phyloP scores from a whole-genome alignment of 2,329 filamentous ascomycete species.

The Alternaria gaisen region DNA sequence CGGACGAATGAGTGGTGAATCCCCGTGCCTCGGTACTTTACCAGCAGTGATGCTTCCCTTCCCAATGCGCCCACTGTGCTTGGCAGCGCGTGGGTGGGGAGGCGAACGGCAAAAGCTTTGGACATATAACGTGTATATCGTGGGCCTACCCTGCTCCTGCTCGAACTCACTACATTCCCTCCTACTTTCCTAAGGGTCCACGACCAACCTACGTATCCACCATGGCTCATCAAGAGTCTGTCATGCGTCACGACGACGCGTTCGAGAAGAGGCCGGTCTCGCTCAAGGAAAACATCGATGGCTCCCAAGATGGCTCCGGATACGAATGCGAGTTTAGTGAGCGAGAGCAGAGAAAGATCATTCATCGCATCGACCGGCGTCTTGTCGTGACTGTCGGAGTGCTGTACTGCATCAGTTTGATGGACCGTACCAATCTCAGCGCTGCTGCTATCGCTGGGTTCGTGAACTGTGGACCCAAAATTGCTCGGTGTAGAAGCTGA shows the following conservation, averaged over 20 bases:
- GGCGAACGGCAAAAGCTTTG: not conserved
- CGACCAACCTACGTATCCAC: conserved; percentile 3
- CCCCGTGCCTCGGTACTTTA: conserved; percentile 39
- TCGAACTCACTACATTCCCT: conserved; percentile 9
- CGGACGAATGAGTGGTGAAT: conserved; percentile 16
- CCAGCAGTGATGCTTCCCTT: conserved; percentile 4
- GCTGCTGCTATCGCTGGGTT: conserved; percentile 75
- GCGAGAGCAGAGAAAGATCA: conserved; percentile 72
- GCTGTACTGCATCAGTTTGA: conserved; percentile 78
- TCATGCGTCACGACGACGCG: conserved; percentile 33
- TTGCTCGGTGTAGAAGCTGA: conserved; percentile 28
- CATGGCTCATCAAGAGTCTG: conserved; percentile 16
- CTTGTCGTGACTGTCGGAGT: conserved; percentile 60
- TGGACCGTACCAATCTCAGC: conserved; percentile 82
- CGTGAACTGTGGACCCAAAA: conserved; percentile 18
- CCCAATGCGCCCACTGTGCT: not conserved
- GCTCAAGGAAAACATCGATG: conserved; percentile 37
- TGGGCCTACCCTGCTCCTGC: not conserved
- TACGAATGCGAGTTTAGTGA: conserved; percentile 60
- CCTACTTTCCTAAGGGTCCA: not conserved
- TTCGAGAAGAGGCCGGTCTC: conserved; percentile 34
- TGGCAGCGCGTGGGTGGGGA: conserved; percentile 20
- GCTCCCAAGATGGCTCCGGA: conserved; percentile 28
- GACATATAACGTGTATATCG: conserved; percentile 16
- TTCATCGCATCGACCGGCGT: conserved; percentile 71